Evolutionary conservation across 1,139 yeast genomes (phyloP), one percentile per base, ranked within the genome.

Genomic region (Diutina pseudorugosa): DNA sequence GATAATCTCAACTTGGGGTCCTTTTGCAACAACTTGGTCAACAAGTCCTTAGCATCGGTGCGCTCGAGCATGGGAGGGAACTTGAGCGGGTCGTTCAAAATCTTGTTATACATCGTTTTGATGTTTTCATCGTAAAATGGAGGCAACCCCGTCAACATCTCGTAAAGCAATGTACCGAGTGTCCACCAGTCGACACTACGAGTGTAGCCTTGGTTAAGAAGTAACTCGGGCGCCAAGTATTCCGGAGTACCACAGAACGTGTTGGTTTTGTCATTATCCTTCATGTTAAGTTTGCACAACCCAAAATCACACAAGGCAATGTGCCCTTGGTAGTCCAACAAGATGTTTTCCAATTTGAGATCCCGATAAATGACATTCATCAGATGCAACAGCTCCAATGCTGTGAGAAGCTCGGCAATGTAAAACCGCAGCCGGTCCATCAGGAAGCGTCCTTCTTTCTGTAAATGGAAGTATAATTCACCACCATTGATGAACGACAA

Each of bases 141-240:
- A 8, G 98, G 98, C 58, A 93, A 75, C 0, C 98, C 97, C 1
- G 97, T 90, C 57, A 94, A 77, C 98, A 93, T 93, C 67, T 93
- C 98, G 65, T 87, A 93, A 49, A 93, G 74, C 52, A 93, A 75
- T 42, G 93, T 93, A 41, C 98, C 98, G 58, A 93, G 74, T 1
- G 98, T 93, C 98, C 98, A 93, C 83, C 96, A 93, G 69, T 93
- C 98, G 43, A 93, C 98, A 61, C 87, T 84, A 66, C 95, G 81
- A 6, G 98, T 90, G 68, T 93, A 93, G 1, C 98, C 98, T 65
- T 88, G 90, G 57, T 93, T 95, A 57, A 91, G 73, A 54, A 93
- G 72, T 55, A 93, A 78, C 66, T 93, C 98, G 0, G 98, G 98
- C 1, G 98, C 98, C 59, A 93, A 74, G 67, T 93, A 93, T 53